Base-by-base conservation (phyloP, 2,329 filamentous ascomycete genomes). In the Aspergillus vadensis region DNA sequence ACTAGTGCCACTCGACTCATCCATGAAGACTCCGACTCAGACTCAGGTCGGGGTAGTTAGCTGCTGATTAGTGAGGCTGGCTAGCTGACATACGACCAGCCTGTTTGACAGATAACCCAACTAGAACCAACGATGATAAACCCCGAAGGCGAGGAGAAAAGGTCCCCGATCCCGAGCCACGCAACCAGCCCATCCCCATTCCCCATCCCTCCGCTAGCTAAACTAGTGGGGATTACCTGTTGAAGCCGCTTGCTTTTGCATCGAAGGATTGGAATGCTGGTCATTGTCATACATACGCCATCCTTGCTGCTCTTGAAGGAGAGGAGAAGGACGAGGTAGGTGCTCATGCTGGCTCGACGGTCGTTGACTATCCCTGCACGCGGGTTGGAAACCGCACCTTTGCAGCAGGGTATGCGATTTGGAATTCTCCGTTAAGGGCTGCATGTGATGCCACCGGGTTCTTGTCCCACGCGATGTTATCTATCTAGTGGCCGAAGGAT, bases 261-360 rank as follows among this genome's bases (percentile, higher is more conserved):
- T 43, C n/a, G 47, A 30, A 50, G 47, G 47, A 50, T 50, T 27
- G 25, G 47, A 30, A 50, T 50, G 47, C 47, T 50, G 47, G 47
- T n/a, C 17, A 32, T 50, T 32, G 47, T 50, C 47, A 27, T 50
- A 50, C 41, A 44, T 44, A 44, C 19, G 10, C 14, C n/a, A 8
- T 32, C 15, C 8, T 36, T 27, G 17, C 21, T 39, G 32, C 32
- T 14, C 12, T 36, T 36, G 32, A 5, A 36, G 12, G 32, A 36
- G 32, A 14, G 12, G 32, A 14, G 32, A 12, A 36, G 32, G 32
- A 36, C 12, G 32, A 36, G 32, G 32, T 5, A 14, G 32, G 53
- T 55, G 52, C 41, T 43, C 32, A 39, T 55, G 38, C 21, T 36
- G 12, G 17, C 38, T 14, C 21, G 17, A 30, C 25, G 17, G 47